Evolutionary conservation across 2,329 filamentous ascomycete species (phyloP).

Genomic region (Xylaria sp.): DNA sequence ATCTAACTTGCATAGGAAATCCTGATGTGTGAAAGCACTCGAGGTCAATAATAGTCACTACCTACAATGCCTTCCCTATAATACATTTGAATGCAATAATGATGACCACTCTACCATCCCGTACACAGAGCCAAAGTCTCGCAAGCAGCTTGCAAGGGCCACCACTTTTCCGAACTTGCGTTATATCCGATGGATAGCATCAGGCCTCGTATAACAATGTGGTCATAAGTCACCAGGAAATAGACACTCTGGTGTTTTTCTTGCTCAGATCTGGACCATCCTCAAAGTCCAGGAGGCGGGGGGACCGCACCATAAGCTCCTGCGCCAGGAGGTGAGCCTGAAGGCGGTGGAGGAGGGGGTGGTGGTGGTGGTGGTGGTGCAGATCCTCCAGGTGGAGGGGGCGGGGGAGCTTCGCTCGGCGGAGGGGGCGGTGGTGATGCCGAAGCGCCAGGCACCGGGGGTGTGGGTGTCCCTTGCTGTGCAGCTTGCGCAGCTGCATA

Average conservation of each 20-base stretch:
- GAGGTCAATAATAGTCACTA: background rate
- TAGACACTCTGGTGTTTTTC: background rate
- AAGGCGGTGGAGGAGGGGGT: conserved; percentile 61
- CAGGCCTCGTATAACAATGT: background rate
- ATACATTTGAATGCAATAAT: background rate
- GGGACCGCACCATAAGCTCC: conserved; percentile 62
- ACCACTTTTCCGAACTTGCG: background rate
- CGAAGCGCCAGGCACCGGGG: conserved; percentile 48
- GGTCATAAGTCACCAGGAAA: background rate
- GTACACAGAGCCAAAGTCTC: background rate
- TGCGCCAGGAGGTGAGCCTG: conserved; percentile 61
- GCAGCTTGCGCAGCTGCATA: conserved; percentile 59
- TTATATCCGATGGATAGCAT: background rate
- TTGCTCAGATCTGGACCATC: background rate
- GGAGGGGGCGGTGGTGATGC: conserved; percentile 60
- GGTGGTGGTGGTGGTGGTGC: too few species aligned
- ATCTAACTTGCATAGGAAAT: too few species aligned
- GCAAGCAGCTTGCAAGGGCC: background rate
- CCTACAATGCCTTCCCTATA: background rate
- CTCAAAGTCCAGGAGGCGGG: conserved; percentile 58
- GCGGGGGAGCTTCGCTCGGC: conserved; percentile 65
- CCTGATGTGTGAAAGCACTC: background rate
- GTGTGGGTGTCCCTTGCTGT: conserved; percentile 48
- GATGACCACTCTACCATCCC: background rate
- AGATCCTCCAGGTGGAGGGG: conserved; percentile 58